Conservation (phyloP, 306 rosid genomes). For the Cercis canadensis region DNA sequence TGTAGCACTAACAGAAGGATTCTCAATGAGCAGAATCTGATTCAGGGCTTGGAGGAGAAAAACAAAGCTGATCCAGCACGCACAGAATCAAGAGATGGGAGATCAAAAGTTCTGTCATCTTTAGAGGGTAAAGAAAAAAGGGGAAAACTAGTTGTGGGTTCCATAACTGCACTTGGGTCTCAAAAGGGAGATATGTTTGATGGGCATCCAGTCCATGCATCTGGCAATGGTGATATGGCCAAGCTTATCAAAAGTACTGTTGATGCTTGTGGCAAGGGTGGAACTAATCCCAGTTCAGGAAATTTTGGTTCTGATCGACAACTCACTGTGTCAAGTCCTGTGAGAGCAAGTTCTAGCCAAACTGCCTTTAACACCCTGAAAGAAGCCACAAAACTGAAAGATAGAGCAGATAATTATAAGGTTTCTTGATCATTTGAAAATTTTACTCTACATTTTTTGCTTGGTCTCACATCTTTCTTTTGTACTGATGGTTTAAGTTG, state of each 20-base stretch:
- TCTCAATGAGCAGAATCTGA: slow-evolving; percentile 41
- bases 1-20: slow-evolving; percentile 40
- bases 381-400: slow-evolving; percentile 69
- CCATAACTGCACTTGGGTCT: slow-evolving; percentile 40
- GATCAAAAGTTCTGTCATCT: slow-evolving; percentile 46
- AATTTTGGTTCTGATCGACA: slow-evolving; percentile 48
- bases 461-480: slow-evolving; percentile 27
- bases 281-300: slow-evolving; percentile 36
- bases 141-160: slow-evolving; percentile 35
- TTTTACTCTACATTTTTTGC: slow-evolving; percentile 38
- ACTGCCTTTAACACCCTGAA: slow-evolving; percentile 55
- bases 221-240: slow-evolving; percentile 44
- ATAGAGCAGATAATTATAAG: slow-evolving; percentile 68
- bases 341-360: slow-evolving; percentile 49
- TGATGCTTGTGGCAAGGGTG: slow-evolving; percentile 40
- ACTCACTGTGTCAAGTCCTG: slow-evolving; percentile 50
- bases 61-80: slow-evolving; percentile 33
- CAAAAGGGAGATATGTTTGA: slow-evolving; percentile 45
- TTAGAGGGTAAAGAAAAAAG: slow-evolving; percentile 42
- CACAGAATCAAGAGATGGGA: slow-evolving; percentile 45
- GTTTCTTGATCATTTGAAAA: slow-evolving; percentile 48
- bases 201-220: slow-evolving; percentile 43
- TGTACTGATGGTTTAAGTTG: slow-evolving; percentile 26
- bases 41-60: slow-evolving; percentile 50
- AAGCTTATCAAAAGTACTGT: slow-evolving; percentile 46